Percentiles rank a stretch among this genome's conserved stretches.
phyloP scores from a whole-genome alignment of 805 yeast genomes.

The Spathaspora gorwiae region DNA sequence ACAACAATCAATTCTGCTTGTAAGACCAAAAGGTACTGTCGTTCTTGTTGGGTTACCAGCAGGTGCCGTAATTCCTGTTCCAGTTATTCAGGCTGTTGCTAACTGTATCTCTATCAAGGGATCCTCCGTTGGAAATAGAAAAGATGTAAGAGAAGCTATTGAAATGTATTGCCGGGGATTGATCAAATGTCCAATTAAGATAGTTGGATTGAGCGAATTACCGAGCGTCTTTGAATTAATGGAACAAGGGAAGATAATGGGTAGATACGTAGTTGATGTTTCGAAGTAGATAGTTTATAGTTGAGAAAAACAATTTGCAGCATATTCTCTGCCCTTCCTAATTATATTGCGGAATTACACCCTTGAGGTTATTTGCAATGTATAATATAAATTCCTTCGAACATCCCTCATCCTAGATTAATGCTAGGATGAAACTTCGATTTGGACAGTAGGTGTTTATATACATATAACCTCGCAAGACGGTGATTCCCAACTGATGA shows the following conservation, averaged over 20 bases:
- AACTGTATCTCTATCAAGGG: slow-evolving; percentile 70
- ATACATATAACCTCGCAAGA: too few species aligned
- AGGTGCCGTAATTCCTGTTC: slow-evolving; percentile 64
- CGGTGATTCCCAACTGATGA: too few species aligned
- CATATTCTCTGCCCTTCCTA: too few species aligned
- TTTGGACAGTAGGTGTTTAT: too few species aligned
- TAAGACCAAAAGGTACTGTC: slow-evolving; percentile 31
- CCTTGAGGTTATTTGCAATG: too few species aligned
- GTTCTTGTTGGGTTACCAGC: slow-evolving; percentile 71
- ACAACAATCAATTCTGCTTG: slow-evolving; percentile 50
- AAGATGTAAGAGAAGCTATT: slow-evolving; percentile 77
- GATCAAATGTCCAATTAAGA: slow-evolving; percentile 66
- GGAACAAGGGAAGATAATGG: slow-evolving; percentile 81
- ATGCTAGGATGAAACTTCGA: too few species aligned
- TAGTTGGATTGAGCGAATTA: slow-evolving; percentile 71
- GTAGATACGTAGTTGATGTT: slow-evolving; percentile 85
- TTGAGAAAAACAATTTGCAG: too few species aligned
- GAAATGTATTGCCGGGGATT: slow-evolving; percentile 71
- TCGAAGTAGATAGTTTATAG: slow-evolving; percentile 36
- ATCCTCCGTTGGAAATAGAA: slow-evolving; percentile 86
- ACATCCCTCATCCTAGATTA: too few species aligned
- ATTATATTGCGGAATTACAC: too few species aligned
- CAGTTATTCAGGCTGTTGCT: slow-evolving; percentile 70
- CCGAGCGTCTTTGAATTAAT: slow-evolving; percentile 67
- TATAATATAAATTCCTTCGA: too few species aligned